Conservation (phyloP, 2,329 filamentous ascomycete genomes). For the Microcyclospora pomicola region DNA sequence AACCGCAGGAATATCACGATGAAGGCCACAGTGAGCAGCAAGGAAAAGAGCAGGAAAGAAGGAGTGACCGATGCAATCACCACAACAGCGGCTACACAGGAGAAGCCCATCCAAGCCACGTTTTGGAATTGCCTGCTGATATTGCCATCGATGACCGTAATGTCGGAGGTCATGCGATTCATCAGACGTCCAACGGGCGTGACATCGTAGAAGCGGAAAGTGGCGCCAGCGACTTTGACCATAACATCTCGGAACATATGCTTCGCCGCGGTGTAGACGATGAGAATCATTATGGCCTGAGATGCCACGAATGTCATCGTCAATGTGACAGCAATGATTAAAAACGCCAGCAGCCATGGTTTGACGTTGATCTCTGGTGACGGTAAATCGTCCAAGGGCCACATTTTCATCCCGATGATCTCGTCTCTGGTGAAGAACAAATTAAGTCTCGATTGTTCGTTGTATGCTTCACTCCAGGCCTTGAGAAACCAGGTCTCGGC, state of each 20-base stretch:
- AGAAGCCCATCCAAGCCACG: slow-evolving; percentile 56
- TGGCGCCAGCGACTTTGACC: slow-evolving; percentile 59
- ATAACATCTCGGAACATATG: slow-evolving; percentile 62
- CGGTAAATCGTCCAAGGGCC: slow-evolving; percentile 40
- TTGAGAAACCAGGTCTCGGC: slow-evolving; percentile 71
- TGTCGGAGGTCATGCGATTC: slow-evolving; percentile 84
- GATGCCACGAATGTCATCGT: slow-evolving; percentile 47
- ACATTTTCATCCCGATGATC: slow-evolving; percentile 5
- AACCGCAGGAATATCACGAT: slow-evolving; percentile 63
- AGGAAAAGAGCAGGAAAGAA: slow-evolving; percentile 57
- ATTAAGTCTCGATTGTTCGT: slow-evolving; percentile 10
- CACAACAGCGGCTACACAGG: slow-evolving; percentile 56
- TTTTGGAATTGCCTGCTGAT: slow-evolving; percentile 60
- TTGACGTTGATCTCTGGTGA: slow-evolving; percentile 51
- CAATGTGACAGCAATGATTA: slow-evolving; percentile 49
- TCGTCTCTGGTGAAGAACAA: neutral
- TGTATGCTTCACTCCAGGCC: slow-evolving; percentile 70
- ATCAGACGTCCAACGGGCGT: slow-evolving; percentile 81
- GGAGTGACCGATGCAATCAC: slow-evolving; percentile 74
- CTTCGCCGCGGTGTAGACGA: slow-evolving; percentile 66
- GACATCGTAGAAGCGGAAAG: slow-evolving; percentile 81
- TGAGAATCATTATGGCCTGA: slow-evolving; percentile 56
- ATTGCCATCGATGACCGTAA: slow-evolving; percentile 78
- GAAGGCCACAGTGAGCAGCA: slow-evolving; percentile 54
- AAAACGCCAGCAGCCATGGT: slow-evolving; percentile 63